Percentiles rank a stretch among this genome's conserved stretches.
These are phyloP conservation scores for Pyrenophora teres DNA, from an alignment of 2,329 filamentous ascomycete species.

Conservation along the genomic window DNA sequence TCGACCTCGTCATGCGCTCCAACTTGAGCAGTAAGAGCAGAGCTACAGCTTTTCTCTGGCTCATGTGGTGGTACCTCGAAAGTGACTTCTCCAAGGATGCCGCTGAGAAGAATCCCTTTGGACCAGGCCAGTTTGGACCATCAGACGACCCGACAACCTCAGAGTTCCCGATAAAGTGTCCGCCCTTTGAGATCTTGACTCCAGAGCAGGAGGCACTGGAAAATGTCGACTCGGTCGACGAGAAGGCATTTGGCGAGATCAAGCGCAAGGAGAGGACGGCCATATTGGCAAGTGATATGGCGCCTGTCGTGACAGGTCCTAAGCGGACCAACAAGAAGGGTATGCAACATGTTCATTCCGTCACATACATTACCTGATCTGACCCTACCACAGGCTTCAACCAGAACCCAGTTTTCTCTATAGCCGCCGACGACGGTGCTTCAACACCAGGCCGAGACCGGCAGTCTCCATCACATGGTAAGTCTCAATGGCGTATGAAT, in stretches of 20 bases:
- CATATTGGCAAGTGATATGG: slow-evolving; percentile 77
- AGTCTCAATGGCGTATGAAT: neutral
- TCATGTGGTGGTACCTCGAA: slow-evolving; percentile 99
- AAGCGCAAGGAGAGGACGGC: slow-evolving; percentile 74
- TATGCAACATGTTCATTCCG: slow-evolving; percentile 16
- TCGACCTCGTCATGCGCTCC: slow-evolving; percentile 92
- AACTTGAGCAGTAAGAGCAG: slow-evolving; percentile 81
- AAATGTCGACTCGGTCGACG: slow-evolving; percentile 74
- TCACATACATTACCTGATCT: slow-evolving; percentile 7
- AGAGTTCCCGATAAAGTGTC: slow-evolving; percentile 62
- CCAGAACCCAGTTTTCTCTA: slow-evolving; percentile 50
- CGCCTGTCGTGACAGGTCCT: slow-evolving; percentile 63
- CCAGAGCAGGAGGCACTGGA: slow-evolving; percentile 68
- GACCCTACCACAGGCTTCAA: slow-evolving; percentile 39
- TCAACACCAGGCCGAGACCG: slow-evolving; percentile 47
- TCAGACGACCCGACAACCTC: slow-evolving; percentile 46
- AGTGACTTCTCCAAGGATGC: slow-evolving; percentile 91
- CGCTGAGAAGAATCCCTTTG: slow-evolving; percentile 89
- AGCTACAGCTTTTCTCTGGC: slow-evolving; percentile 88
- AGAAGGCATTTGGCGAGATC: slow-evolving; percentile 70
- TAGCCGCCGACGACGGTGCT: slow-evolving; percentile 47
- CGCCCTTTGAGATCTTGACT: slow-evolving; percentile 67
- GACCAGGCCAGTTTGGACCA: slow-evolving; percentile 54
- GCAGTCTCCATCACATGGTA: slow-evolving; percentile 48
- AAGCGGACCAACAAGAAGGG: slow-evolving; percentile 57